These are phyloP conservation scores for Blakeslea trispora DNA, from an alignment of 371 early-diverging fungal genomes.

Conservation along the genomic window DNA sequence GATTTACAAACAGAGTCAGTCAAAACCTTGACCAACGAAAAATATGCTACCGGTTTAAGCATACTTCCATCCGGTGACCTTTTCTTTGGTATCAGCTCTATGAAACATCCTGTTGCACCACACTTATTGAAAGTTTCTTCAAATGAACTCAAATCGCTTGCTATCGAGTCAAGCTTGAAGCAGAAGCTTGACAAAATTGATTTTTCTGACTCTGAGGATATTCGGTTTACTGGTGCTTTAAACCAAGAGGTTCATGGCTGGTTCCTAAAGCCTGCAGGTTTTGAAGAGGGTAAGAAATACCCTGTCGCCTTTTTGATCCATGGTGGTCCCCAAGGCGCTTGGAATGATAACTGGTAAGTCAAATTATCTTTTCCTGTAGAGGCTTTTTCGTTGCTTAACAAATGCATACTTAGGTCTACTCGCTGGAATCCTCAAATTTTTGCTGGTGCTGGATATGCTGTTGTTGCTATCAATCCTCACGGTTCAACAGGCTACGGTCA, in stretches of 20 bases:
- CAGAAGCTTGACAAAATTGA: conserved; percentile 34
- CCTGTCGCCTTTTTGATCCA: conserved; percentile 86
- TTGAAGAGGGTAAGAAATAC: conserved; percentile 60
- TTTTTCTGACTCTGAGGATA: conserved; percentile 56
- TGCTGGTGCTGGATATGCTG: conserved; percentile 73
- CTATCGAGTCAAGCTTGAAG: conserved; percentile 31
- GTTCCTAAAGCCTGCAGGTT: conserved; percentile 68
- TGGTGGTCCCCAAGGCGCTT: conserved; percentile 84
- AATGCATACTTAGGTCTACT: conserved; percentile 37
- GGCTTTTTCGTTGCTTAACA: not conserved
- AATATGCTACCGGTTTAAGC: conserved; percentile 46
- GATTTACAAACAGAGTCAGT: conserved; percentile 47
- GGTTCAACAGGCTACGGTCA: conserved; percentile 88
- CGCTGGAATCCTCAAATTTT: conserved; percentile 81
- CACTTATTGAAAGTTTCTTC: conserved; percentile 36
- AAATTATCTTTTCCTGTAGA: not conserved
- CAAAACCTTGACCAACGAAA: conserved; percentile 53
- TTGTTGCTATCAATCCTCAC: conserved; percentile 77
- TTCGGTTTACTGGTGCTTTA: conserved; percentile 69
- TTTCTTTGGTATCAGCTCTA: conserved; percentile 44
- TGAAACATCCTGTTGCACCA: conserved; percentile 54
- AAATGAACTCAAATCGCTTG: conserved; percentile 9
- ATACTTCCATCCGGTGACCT: conserved; percentile 43
- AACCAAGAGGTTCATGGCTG: conserved; percentile 73
- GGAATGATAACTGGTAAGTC: conserved; percentile 64